Conservation (phyloP, 345 rosid species). For the Lepidium aucheri region DNA sequence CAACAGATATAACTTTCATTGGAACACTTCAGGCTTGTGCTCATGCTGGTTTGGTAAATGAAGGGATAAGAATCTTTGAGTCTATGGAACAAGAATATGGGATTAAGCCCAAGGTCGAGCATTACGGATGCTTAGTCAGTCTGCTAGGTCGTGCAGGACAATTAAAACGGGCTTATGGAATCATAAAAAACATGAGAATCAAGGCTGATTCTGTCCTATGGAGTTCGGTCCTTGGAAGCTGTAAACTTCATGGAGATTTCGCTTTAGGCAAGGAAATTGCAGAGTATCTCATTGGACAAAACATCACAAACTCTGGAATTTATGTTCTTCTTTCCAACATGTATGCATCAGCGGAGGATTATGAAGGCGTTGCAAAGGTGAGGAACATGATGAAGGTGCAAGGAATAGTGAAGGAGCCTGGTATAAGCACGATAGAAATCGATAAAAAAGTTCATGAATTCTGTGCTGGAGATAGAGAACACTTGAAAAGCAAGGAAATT, state of each 20-base stretch:
- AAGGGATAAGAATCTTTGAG: constrained; percentile 48
- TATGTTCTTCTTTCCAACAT: constrained; percentile 62
- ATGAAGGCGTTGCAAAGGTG: constrained; percentile 50
- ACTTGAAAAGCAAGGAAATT: constrained; percentile 36
- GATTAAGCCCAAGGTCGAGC: constrained; percentile 66
- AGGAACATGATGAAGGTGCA: constrained; percentile 69
- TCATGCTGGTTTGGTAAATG: constrained; percentile 62
- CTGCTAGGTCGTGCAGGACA: constrained; percentile 60
- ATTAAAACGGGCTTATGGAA: constrained; percentile 45
- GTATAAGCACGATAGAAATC: constrained; percentile 59
- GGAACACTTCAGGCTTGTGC: constrained; percentile 59
- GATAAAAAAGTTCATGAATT: constrained; percentile 51
- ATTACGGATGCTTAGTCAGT: constrained; percentile 74
- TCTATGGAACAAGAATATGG: constrained; percentile 44
- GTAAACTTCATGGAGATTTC: constrained; percentile 49
- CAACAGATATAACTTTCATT: constrained; percentile 54
- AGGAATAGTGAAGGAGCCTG: constrained; percentile 54
- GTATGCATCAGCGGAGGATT: constrained; percentile 49
- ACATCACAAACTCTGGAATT: constrained; percentile 52
- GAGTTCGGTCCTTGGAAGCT: constrained; percentile 65
- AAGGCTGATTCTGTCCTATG: constrained; percentile 56
- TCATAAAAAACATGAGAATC: constrained; percentile 38
- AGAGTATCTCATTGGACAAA: constrained; percentile 42
- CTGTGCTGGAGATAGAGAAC: constrained; percentile 46
- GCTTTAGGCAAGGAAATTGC: constrained; percentile 58